Percentiles rank a stretch among this genome's conserved stretches.
Evolutionary conservation across 768 basidiomycete genomes (phyloP).

Genomic region (Tulasnella sp.): DNA sequence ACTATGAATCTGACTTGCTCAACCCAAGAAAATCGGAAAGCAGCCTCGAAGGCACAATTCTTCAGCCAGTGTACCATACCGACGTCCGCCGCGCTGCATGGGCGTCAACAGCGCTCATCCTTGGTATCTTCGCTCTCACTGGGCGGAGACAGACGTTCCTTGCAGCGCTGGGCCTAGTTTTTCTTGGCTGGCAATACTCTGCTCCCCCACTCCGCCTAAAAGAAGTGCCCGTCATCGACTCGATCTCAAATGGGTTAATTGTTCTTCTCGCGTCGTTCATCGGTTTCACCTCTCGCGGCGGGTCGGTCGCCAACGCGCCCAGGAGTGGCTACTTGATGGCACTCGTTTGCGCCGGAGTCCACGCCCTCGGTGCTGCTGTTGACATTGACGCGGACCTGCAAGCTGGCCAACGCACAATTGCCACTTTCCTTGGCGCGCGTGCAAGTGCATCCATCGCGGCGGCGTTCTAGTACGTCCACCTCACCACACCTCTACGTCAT

Average conservation of each 20-base stretch:
- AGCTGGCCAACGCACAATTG: conserved; percentile 32
- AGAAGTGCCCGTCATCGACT: conserved; percentile 31
- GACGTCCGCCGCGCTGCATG: conserved; percentile 30
- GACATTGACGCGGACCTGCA: conserved; percentile 31
- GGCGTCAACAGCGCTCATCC: conserved; percentile 30
- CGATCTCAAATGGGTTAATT: conserved; percentile 32
- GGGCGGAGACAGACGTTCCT: conserved; percentile 20
- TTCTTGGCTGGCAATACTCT: conserved; percentile 32
- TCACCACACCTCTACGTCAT: neutral
- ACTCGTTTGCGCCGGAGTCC: conserved; percentile 31
- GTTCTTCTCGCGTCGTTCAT: conserved; percentile 31
- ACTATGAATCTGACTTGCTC: conserved; percentile 30
- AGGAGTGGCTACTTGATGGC: conserved; percentile 28
- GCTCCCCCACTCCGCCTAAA: conserved; percentile 32
- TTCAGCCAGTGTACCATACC: conserved; percentile 29
- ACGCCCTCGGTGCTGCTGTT: conserved; percentile 32
- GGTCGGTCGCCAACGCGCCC: conserved; percentile 14
- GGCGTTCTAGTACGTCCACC: conserved; percentile 29
- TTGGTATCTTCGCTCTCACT: conserved; percentile 22
- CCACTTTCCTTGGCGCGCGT: conserved; percentile 27
- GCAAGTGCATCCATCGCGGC: conserved; percentile 25
- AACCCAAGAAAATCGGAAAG: conserved; percentile 31
- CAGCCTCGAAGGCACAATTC: conserved; percentile 31
- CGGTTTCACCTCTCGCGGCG: conserved; percentile 28
- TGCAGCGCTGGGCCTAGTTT: conserved; percentile 26